Conservation (phyloP, 2,329 filamentous ascomycete species). For the Aureobasidium sp. region DNA sequence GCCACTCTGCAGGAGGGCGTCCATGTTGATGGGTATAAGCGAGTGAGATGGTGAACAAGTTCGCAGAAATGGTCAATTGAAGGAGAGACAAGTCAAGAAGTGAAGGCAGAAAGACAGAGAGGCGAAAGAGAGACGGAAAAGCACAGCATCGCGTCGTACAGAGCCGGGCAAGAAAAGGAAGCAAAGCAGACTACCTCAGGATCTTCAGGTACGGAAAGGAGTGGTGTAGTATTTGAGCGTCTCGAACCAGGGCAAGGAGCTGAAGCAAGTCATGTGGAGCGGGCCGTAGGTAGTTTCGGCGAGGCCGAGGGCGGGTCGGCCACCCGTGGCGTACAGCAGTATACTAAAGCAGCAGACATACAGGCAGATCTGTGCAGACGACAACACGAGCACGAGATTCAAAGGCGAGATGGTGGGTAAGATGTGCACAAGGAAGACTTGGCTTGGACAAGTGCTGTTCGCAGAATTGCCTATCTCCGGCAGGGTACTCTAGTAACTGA, state of each 20-base stretch:
- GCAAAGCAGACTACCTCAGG: background rate
- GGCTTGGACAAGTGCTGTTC: background rate
- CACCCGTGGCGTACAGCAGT: background rate
- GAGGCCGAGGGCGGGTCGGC: constrained; percentile 7
- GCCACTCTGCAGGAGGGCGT: background rate
- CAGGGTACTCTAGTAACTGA: background rate
- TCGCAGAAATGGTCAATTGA: background rate
- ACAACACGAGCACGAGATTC: background rate
- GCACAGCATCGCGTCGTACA: background rate
- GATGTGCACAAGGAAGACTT: background rate
- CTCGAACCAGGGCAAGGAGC: background rate
- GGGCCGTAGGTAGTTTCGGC: background rate
- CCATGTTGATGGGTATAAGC: background rate
- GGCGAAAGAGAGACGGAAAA: background rate
- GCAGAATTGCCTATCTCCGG: background rate
- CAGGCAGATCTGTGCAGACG: background rate
- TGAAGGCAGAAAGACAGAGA: background rate
- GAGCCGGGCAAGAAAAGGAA: background rate
- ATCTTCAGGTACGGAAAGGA: constrained; percentile 1
- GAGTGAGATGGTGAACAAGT: background rate
- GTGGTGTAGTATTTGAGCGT: constrained; percentile 4
- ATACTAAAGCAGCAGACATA: background rate
- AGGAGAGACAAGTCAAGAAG: background rate
- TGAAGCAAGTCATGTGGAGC: constrained; percentile 10
- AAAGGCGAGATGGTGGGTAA: background rate